Percentiles rank a stretch among this genome's conserved stretches.
Conservation (phyloP, 2,329 filamentous ascomycete species). For the Stromatinia cepivora region DNA sequence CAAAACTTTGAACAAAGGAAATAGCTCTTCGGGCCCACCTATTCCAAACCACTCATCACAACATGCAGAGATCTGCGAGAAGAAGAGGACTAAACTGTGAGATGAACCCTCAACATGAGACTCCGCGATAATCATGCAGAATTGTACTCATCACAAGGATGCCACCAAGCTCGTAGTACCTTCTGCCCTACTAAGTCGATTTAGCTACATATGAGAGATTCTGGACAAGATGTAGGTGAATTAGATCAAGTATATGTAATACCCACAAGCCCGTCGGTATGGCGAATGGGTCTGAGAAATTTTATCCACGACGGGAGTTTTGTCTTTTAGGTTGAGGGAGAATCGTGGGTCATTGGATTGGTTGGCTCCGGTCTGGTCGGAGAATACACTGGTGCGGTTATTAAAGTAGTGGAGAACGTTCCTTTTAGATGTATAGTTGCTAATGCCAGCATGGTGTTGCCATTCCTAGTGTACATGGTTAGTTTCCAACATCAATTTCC, state of each 20-base stretch:
- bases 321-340: not conserved
- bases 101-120: too few species aligned
- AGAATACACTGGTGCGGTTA: constrained; percentile 2
- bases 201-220: too few species aligned
- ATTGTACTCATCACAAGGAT: too few species aligned
- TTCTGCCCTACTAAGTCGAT: too few species aligned
- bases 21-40: not conserved
- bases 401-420: constrained; percentile 4
- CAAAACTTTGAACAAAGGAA: not conserved
- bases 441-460: constrained; percentile 11
- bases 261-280: too few species aligned
- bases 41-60: not conserved
- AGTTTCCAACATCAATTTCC: not conserved
- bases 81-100: too few species aligned
- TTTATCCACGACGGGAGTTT: not conserved
- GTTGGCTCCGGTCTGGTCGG: not conserved
- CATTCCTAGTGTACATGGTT: not conserved
- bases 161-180: too few species aligned
- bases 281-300: not conserved
- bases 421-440: not conserved
- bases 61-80: too few species aligned
- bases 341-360: not conserved
- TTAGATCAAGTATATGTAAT: too few species aligned
- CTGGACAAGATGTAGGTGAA: too few species aligned
- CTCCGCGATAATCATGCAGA: too few species aligned